Evolutionary conservation across 1,284 basidiomycete genomes (phyloP), one percentile per base, ranked within the genome.

Genomic region (Apiotrichum domesticum): DNA sequence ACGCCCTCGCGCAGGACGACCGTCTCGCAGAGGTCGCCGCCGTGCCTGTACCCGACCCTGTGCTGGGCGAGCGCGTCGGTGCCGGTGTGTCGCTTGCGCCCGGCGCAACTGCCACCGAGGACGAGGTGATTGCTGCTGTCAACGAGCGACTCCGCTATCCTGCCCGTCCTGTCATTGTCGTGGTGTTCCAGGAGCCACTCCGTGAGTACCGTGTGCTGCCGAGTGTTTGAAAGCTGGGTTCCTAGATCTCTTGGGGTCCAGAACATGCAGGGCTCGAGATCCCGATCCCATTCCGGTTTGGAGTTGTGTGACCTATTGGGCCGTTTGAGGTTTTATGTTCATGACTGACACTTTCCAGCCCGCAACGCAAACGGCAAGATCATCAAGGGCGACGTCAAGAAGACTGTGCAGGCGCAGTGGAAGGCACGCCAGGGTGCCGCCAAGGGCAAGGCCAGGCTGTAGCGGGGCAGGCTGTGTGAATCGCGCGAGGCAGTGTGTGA

Each of bases 1-100:
- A 71, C 53, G 73, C 68, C 8, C 49, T 75, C 9, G 70, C 65
- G 35, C 61, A 64, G 29, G 64, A 71, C 49, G 56, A 63, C 21
- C 56, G 63, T 14, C 59, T 75, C 6, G 55, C 59, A 5, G 70
- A 75, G 58, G 70, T 64, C 9, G 67, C 64, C 6, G 73, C 70
- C 15, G 61, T 75, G 2, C 62, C 69, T 1, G 63, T 75, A 0
- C 73, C 73, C 2, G 65, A 70, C 51, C 41, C 52, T 21, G 46
- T 66, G 4, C 61, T 75, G 2, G 73, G 73, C 32, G 73, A 75
- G 58, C 60, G 67, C 8, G 71, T 75, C 13, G 71, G 71, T 4
- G 70, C 62, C 0, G 58, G 67, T 21, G 66, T 73, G 3, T 58
- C 63, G 4, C 64, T 74, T 54, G 66, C 21, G 8, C 55, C 41